These are phyloP conservation scores for Russula brevipes DNA, from an alignment of 768 basidiomycete species.

Conservation along the genomic window DNA sequence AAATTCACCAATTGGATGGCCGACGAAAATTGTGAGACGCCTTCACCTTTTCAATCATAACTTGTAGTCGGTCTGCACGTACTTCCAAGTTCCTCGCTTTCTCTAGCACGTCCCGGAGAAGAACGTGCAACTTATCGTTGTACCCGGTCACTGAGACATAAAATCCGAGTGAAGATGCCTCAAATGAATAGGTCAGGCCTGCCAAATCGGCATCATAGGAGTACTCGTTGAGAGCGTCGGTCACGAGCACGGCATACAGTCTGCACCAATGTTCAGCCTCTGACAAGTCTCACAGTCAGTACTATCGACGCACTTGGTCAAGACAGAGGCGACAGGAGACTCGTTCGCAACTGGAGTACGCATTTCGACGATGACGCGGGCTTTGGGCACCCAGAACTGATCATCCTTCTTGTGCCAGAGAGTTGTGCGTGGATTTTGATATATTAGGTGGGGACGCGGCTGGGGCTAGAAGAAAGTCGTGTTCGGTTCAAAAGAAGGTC, in stretches of 20 bases:
- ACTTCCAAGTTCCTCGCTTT: conserved; percentile 61
- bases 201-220: conserved; percentile 91
- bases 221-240: conserved; percentile 85
- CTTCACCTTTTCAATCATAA: conserved; percentile 80
- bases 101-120: conserved; percentile 67
- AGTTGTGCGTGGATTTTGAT: conserved; percentile 62
- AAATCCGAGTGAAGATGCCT: conserved; percentile 58
- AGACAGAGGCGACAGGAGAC: conserved; percentile 64
- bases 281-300: neutral
- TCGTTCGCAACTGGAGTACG: conserved; percentile 58
- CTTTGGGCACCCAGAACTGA: conserved; percentile 91
- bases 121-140: conserved; percentile 81
- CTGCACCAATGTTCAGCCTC: conserved; percentile 35
- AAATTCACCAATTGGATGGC: neutral
- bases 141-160: conserved; percentile 73
- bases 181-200: conserved; percentile 70
- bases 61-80: conserved; percentile 63
- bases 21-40: neutral
- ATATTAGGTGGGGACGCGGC: conserved; percentile 69
- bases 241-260: conserved; percentile 78
- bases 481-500: neutral
- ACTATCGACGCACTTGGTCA: conserved; percentile 54
- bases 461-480: conserved; percentile 47
- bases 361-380: conserved; percentile 68
- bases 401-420: conserved; percentile 99